These are phyloP conservation scores for Blastobotrys malaysiensis DNA, from an alignment of 1,139 yeast genomes.

Conservation along the genomic window DNA sequence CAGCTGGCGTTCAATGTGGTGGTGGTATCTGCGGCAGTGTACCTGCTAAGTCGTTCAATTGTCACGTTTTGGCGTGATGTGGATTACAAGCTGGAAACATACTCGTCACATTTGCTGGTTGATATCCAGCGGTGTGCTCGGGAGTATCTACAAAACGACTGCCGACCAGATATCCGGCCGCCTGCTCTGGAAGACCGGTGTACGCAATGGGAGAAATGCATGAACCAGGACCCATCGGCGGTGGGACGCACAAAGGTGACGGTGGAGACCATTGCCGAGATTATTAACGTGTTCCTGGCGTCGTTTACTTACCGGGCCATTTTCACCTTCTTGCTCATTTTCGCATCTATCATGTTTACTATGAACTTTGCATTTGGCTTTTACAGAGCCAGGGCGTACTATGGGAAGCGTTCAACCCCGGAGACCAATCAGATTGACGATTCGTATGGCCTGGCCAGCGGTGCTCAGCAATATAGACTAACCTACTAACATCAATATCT, in stretches of 20 bases:
- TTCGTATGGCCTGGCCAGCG: not conserved
- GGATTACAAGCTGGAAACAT: constrained; percentile 56
- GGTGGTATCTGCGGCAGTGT: constrained; percentile 48
- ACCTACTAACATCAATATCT: not conserved
- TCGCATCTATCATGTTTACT: constrained; percentile 30
- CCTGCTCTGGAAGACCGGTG: constrained; percentile 75
- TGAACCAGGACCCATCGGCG: constrained; percentile 73
- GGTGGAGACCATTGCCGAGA: constrained; percentile 78
- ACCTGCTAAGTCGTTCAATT: constrained; percentile 47
- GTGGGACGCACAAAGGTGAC: constrained; percentile 70
- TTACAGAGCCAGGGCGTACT: constrained; percentile 26
- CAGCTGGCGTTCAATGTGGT: constrained; percentile 62
- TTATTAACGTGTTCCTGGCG: constrained; percentile 67
- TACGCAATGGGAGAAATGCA: constrained; percentile 71
- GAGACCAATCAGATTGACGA: too few relatives aligned
- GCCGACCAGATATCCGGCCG: constrained; percentile 46
- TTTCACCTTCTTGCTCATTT: not conserved
- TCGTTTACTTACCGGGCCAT: constrained; percentile 41
- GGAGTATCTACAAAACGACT: constrained; percentile 67
- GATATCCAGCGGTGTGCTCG: constrained; percentile 68
- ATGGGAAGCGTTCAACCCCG: not conserved
- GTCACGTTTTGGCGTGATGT: constrained; percentile 65
- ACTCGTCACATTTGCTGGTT: constrained; percentile 52
- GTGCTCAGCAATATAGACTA: not conserved
- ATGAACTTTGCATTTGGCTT: constrained; percentile 42